These are phyloP conservation scores for Rhizopogon vesiculosus DNA, from an alignment of 768 basidiomycete species.

Conservation along the genomic window DNA sequence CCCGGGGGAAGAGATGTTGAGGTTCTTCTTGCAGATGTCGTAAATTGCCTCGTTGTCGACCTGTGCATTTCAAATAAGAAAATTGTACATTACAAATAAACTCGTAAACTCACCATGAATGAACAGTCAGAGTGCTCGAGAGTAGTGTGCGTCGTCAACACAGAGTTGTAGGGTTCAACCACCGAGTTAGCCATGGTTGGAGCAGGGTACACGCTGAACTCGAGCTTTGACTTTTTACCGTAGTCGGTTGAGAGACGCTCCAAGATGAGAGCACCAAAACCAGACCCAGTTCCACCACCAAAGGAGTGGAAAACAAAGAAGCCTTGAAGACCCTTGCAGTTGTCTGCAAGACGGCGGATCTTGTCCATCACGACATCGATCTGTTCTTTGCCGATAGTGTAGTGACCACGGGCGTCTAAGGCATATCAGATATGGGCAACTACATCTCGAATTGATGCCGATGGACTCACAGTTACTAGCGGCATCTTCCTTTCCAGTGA, in stretches of 20 bases:
- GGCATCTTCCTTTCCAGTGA: conserved; percentile 98
- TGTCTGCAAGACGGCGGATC: conserved; percentile 90
- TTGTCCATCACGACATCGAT: conserved; percentile 97
- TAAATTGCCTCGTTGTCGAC: conserved; percentile 83
- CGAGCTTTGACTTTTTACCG: conserved; percentile 98
- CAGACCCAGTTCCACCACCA: conserved; percentile 98
- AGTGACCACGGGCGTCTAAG: conserved; percentile 94
- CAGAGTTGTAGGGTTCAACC: conserved; percentile 97
- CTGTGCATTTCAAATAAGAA: conserved; percentile 25
- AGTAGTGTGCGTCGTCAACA: conserved; percentile 96
- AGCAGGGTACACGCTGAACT: conserved; percentile 96
- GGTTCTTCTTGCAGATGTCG: conserved; percentile 83
- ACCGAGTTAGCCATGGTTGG: conserved; percentile 92
- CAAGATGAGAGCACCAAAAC: conserved; percentile 93
- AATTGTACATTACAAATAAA: conserved; percentile 1
- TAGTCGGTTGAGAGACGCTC: conserved; percentile 96
- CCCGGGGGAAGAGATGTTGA: conserved; percentile 81
- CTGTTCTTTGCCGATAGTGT: conserved; percentile 97
- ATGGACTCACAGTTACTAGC: conserved; percentile 88
- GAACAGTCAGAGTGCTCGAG: conserved; percentile 99
- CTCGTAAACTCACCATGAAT: conserved; percentile 71
- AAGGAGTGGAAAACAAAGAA: conserved; percentile 99
- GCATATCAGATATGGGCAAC: conserved; percentile 4
- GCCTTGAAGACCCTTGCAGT: conserved; percentile 94
- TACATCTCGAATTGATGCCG: not conserved